Conservation (phyloP, 164 flowering plant genomes). For the Magnolia changhungtana region DNA sequence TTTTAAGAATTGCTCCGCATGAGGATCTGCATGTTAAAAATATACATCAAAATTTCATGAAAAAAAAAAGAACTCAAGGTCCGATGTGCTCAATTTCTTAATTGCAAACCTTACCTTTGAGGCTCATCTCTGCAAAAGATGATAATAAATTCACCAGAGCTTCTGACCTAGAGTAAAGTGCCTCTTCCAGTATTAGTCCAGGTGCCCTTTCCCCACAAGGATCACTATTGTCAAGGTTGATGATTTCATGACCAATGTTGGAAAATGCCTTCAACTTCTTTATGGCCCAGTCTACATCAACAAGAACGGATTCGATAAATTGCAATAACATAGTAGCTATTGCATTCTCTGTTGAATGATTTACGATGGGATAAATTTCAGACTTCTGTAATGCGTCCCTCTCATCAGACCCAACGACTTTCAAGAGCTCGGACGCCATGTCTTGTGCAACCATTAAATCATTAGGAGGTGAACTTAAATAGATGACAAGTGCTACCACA, state of each 20-base stretch:
- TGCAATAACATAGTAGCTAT: conserved; percentile 48
- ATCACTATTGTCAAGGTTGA: conserved; percentile 15
- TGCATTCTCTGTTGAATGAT: conserved; percentile 44
- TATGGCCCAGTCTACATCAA: conserved; percentile 61
- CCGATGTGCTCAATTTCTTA: neutral
- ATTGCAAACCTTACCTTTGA: conserved; percentile 50
- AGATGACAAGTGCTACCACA: conserved; percentile 41
- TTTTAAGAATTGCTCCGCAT: conserved; percentile 65
- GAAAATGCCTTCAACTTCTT: conserved; percentile 42
- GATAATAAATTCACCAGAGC: conserved; percentile 60
- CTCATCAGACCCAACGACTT: conserved; percentile 47
- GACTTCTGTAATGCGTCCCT: conserved; percentile 36
- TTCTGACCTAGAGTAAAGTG: conserved; percentile 56
- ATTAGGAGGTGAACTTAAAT: conserved; percentile 44
- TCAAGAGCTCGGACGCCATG: conserved; percentile 52
- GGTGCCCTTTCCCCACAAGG: conserved; percentile 27
- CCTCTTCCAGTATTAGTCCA: conserved; percentile 48
- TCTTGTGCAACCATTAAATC: conserved; percentile 53
- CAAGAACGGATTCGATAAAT: conserved; percentile 40
- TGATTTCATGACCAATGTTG: conserved; percentile 25
- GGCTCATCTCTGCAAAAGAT: conserved; percentile 57
- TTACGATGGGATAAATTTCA: conserved; percentile 52
- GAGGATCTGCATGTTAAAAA: conserved; percentile 48
- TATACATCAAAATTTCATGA: neutral
- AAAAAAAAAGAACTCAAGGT: neutral